These are phyloP conservation scores for Neurospora hispaniola DNA, from an alignment of 495 filamentous ascomycete species.

Conservation along the genomic window DNA sequence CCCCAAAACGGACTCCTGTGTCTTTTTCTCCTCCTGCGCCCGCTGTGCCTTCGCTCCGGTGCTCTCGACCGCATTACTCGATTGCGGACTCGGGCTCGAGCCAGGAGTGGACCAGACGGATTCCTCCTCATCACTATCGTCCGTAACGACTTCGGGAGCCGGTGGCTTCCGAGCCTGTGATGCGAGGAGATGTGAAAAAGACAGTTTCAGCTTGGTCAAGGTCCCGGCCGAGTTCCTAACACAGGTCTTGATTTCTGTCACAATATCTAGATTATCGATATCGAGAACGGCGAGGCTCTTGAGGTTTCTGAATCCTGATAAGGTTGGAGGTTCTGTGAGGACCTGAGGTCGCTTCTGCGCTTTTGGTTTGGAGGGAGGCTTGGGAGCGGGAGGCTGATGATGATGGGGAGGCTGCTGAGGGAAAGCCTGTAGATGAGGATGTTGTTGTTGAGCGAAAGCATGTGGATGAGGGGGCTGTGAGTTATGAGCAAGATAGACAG, in stretches of 20 bases:
- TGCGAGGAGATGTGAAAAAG: slow-evolving; percentile 44
- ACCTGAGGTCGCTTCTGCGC: slow-evolving; percentile 11
- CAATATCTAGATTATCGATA: slow-evolving; percentile 44
- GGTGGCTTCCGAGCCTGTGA: slow-evolving; percentile 40
- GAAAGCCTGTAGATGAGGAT: slow-evolving; percentile 9
- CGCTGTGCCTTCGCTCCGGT: slow-evolving; percentile 28
- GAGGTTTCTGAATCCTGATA: slow-evolving; percentile 47
- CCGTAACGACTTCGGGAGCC: slow-evolving; percentile 30
- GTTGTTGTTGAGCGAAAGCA: slow-evolving; percentile 2
- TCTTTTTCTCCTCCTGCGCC: slow-evolving; percentile 38
- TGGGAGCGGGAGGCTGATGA: slow-evolving; percentile 12
- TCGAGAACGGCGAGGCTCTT: slow-evolving; percentile 44
- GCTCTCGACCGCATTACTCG: slow-evolving; percentile 7
- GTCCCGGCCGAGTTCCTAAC: slow-evolving; percentile 39
- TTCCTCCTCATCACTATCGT: slow-evolving; percentile 22
- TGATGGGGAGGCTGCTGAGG: slow-evolving; percentile 11
- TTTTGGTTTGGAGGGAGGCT: slow-evolving; percentile 14
- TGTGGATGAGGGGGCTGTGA: slow-evolving; percentile 4
- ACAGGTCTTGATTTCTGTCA: slow-evolving; percentile 43
- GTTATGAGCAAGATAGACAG: neutral
- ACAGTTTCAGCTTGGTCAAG: slow-evolving; percentile 43
- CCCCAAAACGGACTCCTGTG: slow-evolving; percentile 44
- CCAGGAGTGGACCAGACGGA: neutral
- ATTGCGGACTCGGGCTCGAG: neutral
- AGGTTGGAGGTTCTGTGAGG: slow-evolving; percentile 31